Conservation (phyloP, 2,329 filamentous ascomycete species). For the Penicillium sp. region DNA sequence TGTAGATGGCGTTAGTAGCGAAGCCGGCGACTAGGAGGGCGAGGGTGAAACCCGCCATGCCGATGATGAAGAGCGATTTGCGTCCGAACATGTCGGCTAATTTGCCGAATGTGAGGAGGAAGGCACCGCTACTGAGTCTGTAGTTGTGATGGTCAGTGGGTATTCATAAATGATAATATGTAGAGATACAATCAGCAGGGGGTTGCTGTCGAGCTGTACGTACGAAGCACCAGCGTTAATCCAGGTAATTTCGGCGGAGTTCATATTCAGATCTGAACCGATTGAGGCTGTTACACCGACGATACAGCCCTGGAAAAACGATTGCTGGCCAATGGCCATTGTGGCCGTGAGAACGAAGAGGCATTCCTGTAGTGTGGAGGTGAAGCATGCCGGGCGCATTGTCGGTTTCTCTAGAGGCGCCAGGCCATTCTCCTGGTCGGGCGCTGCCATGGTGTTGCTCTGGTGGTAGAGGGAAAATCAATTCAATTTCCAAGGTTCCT, state of each 20-base stretch:
- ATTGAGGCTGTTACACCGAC: constrained; percentile 68
- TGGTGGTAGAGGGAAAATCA: no score
- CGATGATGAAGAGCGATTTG: constrained; percentile 62
- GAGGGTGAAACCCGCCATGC: constrained; percentile 63
- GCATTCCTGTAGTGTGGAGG: constrained; percentile 64
- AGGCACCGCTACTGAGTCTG: constrained; percentile 65
- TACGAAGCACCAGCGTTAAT: constrained; percentile 65
- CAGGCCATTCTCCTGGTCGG: constrained; percentile 20
- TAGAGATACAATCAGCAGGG: no score
- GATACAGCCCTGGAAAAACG: constrained; percentile 62
- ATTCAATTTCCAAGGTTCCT: no score
- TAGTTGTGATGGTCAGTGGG: no score
- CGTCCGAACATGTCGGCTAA: constrained; percentile 70
- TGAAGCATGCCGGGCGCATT: constrained; percentile 53
- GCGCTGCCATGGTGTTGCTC: background rate
- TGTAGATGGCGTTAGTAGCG: constrained; percentile 59
- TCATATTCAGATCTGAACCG: constrained; percentile 64
- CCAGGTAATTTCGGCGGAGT: constrained; percentile 69
- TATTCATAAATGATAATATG: no score
- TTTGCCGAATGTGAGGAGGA: constrained; percentile 69
- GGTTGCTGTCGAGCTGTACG: no score
- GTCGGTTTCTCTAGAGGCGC: constrained; percentile 11
- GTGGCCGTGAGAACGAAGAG: constrained; percentile 69
- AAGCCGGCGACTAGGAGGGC: constrained; percentile 65
- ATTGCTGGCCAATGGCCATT: constrained; percentile 67